Base-by-base conservation (phyloP, 805 yeast genomes). In the Cyberlindnera nakhonratchasimensis region DNA sequence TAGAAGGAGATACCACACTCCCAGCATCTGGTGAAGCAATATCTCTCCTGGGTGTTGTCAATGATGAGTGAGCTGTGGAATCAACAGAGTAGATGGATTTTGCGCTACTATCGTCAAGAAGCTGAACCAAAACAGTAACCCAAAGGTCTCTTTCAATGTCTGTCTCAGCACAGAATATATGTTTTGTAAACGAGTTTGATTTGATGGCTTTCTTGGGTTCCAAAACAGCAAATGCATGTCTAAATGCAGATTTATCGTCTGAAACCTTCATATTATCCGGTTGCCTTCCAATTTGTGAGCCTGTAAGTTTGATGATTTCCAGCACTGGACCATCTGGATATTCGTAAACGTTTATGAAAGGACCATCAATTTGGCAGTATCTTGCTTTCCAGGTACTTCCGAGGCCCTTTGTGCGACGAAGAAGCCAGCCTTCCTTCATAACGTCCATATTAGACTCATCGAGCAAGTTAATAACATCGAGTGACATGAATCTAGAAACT, bases 161-260 rank as follows among this genome's bases (percentile, higher is more conserved):
- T 8, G 83, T 79, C 58, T 89, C 95, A 2, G 93, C 83, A 61
- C 95, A 86, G 40, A 88, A 74, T 38, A 77, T 72, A 54, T 82
- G 86, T 49, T 72, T 79, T 1, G 76, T 74, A 22, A 43, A 52
- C 6, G 53, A 34, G n/a, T 46, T 37, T 6, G 55, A 37, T 34
- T 54, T 51, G 6, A 53, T 19, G 7, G 45, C 49, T 37, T 65
- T 70, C 37, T 67, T 69, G 4, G 71, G 60, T 42, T 76, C 82
- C 63, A 75, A 62, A 3, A 76, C 63, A 24, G 79, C 67, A 50
- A 82, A 76, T 1, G 85, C 85, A 61, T 82, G 85, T 39, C 82
- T 62, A 44, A 72, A 75, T 5, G 61, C 44, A 12, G 55, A 44
- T 28, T 62, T 62, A 28, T 55, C 61, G 29, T 54, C 61, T 10